Base-by-base conservation (phyloP, 352 stramenopile species). In the Phytophthora podocarpi region DNA sequence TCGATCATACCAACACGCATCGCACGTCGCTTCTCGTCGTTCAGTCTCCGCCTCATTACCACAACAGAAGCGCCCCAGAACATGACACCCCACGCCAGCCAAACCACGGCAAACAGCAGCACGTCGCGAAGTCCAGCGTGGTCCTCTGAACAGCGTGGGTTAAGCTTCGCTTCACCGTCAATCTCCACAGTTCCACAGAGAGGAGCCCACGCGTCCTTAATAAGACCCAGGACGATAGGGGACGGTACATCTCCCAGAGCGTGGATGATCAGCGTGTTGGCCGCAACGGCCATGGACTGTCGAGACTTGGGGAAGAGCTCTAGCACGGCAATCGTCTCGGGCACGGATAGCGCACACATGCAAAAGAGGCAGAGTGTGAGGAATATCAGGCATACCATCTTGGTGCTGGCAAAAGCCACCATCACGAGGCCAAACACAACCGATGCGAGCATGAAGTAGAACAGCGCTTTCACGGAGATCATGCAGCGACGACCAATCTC, bases 181-280 rank as follows among this genome's bases (percentile, higher is more conserved):
- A 82, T 80, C 47, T 86, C 82, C 34, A 93, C 63, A 4, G 80
- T 91, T 42, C 80, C 82, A 50, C 93, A 98, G 34, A 77, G 70
- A 8, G 96, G 95, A n/a, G 95, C 93, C 69, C 96, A 90, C 23
- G 73, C 57, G 63, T 98, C 96, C 74, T 98, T 98, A 49, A 98
- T 79, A 56, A 68, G 78, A 11, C 96, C 96, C 24, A 98, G 70
- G 37, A 98, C 79, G 37, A 98, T 90, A 3, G 96, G 96, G 13
- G 90, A 92, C 20, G 96, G 95, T 11, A 99, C 96, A 72, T 99
- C 96, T 6, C 96, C 96, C 10, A 98, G 72, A 9, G 86, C 73
- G 74, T 98, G 96, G 48, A 98, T 96, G 27, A 96, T 61, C 7
- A 98, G 67, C 37, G 86, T 97, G 71, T 96, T 96, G 28, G 97